Evolutionary conservation across 768 basidiomycete genomes (phyloP), one percentile per base, ranked within the genome.

Genomic region (Lactifluus piperatus): DNA sequence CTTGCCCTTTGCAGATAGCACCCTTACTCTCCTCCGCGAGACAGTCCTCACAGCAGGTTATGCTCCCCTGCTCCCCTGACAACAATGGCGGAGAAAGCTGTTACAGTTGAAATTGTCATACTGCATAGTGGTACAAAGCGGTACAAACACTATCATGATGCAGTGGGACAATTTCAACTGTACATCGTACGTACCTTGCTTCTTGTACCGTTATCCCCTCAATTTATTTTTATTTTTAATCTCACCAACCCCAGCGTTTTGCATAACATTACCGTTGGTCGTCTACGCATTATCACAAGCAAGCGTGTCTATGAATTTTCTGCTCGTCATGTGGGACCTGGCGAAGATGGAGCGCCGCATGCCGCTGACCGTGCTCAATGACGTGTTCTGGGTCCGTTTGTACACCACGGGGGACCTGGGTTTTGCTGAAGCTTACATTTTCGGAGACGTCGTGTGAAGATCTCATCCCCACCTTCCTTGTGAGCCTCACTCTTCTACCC

Each of bases 381-480:
- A 62, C n/a, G 51, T 54, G 54, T 59, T 57, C 56, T 56, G 68
- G 68, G 54, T 62, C 36, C 58, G 59, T 22, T 30, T 59, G 45
- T 65, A 46, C 22, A 54, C 51, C 6, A 56, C 48, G 53, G 26
- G 48, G 22, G 64, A 65, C 51, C 29, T 65, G 9, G 64, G 64
- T 24, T 63, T 68, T 27, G 51, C 66, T 4, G 67, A 68, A 41
- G 64, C 60, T 5, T 68, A 66, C 57, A 67, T 68, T 64, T 56
- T 52, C 26, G 64, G 61, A 1, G 67, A 68, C 7, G 58, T 64
- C 46, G 58, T 54, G 60, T 27, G 54, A 61, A 16, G 62, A 60
- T n/a, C 51, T 67, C 18, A 61, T 54, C 13, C 47, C 56, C 3
- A 16, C 58, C 10, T 49, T 64, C 32, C 54, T 55, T n/a, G 64